Conservation (phyloP, 2,329 filamentous ascomycete genomes). For the Chrysoporthe puriensis region DNA sequence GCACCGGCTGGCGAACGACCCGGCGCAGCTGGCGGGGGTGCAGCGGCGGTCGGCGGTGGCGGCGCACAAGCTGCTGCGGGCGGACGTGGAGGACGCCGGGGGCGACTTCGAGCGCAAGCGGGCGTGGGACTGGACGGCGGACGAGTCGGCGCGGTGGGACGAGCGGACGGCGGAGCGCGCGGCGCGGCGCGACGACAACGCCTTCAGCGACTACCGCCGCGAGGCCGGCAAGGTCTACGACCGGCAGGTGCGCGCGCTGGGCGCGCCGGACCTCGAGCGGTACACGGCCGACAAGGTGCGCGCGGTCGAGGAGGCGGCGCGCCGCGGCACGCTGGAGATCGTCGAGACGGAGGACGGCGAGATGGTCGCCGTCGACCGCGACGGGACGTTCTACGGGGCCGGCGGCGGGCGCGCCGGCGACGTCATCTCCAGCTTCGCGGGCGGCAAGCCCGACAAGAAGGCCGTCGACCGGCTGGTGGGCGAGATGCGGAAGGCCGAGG, state of each 20-base stretch:
- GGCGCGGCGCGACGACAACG: slow-evolving; percentile 78
- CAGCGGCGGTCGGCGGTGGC: slow-evolving; percentile 86
- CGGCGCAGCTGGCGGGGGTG: slow-evolving; percentile 75
- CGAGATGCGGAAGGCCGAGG: slow-evolving; percentile 87
- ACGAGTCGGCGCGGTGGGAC: slow-evolving; percentile 95
- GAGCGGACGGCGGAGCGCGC: slow-evolving; percentile 85
- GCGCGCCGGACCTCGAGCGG: slow-evolving; percentile 74
- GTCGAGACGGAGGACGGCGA: slow-evolving; percentile 96
- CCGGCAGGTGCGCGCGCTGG: slow-evolving; percentile 78
- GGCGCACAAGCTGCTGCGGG: slow-evolving; percentile 89
- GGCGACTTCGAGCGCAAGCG: slow-evolving; percentile 97
- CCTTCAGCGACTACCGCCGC: slow-evolving; percentile 85
- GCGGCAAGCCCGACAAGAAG: slow-evolving; percentile 85
- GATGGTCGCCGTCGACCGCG: slow-evolving; percentile 88
- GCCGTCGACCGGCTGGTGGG: slow-evolving; percentile 86
- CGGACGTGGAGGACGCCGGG: slow-evolving; percentile 80
- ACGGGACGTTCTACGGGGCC: slow-evolving; percentile 82
- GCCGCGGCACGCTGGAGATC: slow-evolving; percentile 84
- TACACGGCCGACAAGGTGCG: slow-evolving; percentile 87
- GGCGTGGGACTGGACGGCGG: slow-evolving; percentile 97
- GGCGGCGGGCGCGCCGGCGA: slow-evolving; percentile 85
- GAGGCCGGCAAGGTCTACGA: slow-evolving; percentile 95
- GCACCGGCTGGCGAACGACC: slow-evolving; percentile 77
- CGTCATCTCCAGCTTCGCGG: slow-evolving; percentile 77
- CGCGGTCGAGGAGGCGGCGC: slow-evolving; percentile 82